These are phyloP conservation scores for Comarum palustre DNA, from an alignment of 306 rosid species.

Conservation along the genomic window DNA sequence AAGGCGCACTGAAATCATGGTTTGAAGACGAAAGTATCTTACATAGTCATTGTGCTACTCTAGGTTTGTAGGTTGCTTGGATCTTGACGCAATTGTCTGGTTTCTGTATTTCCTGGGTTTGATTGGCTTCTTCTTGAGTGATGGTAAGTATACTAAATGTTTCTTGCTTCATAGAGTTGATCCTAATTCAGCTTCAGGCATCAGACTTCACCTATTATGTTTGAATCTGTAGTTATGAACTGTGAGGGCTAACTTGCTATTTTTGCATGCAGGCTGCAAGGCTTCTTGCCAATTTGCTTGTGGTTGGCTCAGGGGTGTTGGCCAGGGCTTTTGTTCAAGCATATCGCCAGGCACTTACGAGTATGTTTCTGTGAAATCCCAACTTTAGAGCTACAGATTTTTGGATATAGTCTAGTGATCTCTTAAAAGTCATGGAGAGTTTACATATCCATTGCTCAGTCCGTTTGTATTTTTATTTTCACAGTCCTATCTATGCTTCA, in stretches of 20 bases:
- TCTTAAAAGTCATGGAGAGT: background rate
- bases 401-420: background rate
- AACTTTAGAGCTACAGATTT: background rate
- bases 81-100: background rate
- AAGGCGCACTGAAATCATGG: background rate
- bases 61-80: slow-evolving; percentile 15
- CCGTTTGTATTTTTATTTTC: background rate
- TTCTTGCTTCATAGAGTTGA: background rate
- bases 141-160: slow-evolving; percentile 2
- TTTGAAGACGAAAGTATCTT: background rate
- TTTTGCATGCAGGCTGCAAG: slow-evolving; percentile 61
- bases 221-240: background rate
- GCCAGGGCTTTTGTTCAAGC: slow-evolving; percentile 79
- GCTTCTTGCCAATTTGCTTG: slow-evolving; percentile 71
- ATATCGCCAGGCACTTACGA: slow-evolving; percentile 76
- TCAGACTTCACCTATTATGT: background rate
- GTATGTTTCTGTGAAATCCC: slow-evolving; percentile 43
- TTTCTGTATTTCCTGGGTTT: background rate
- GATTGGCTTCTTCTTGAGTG: background rate
- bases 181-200: background rate
- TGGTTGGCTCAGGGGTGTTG: slow-evolving; percentile 74
- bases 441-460: background rate
- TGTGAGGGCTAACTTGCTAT: background rate
- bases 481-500: background rate
- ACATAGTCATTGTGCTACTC: background rate